Evolutionary conservation across 257 asterid species (phyloP), one percentile per base, ranked within the genome.

Genomic region (Przewalskia tangutica): DNA sequence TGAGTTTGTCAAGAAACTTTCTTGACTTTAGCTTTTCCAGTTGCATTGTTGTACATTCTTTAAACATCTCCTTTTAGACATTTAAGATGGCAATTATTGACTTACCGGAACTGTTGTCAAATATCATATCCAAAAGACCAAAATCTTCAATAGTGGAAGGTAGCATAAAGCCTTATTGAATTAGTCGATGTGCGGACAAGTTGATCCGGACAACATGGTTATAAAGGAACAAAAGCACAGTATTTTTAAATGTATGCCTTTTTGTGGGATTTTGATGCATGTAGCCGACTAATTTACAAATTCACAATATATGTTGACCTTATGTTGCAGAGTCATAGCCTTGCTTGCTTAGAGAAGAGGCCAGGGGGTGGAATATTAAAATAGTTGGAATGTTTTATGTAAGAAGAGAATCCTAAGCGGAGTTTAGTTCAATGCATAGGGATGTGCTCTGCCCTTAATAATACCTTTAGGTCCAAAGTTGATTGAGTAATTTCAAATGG

Each of bases 1-100:
- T 84, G 84, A 85, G 89, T 87, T 85, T 77, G 86, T 85, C 89
- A 77, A 83, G 73, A 63, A 80, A 79, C 80, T 60, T 62, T 86
- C 66, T 84, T 83, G 85, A 85, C 86, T 79, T 76, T 86, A 64
- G 46, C 50, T 81, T 87, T 66, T 63, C 67, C 65, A 68, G 66
- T 71, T 84, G 82, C 81, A 68, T 68, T 60, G 55, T 23, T 16
- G 73, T 82, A 80, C 53, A 51, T 82, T 79, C 82, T 71, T 38
- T 66, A 14, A 46, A 79, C 73, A 12, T 14, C 44, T 42, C 14
- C 65, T 73, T 10, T 53, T 65, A 56, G 77, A 44, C 81, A 82
- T 82, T 70, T 77, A 81, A 48, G 78, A 50, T 53, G 32, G 16
- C 54, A 44, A 75, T 55, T 76, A 53, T 51, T 83, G 81, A 82